Evolutionary conservation across 257 asterid species (phyloP), one percentile per base, ranked within the genome.

Genomic region (Plectranthus barbatus): DNA sequence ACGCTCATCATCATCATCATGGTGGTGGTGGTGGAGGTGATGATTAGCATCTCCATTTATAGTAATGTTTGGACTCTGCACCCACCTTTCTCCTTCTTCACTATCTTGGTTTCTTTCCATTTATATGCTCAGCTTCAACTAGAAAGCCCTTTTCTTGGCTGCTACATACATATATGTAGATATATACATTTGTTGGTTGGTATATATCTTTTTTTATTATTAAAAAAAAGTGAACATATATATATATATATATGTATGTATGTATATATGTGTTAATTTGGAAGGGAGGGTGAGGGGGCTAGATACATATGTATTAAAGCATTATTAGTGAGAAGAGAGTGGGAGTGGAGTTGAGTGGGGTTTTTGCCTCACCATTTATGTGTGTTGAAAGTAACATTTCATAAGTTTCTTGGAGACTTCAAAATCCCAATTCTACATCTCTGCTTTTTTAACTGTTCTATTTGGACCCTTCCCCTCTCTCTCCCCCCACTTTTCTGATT

Each of bases 321-420:
- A 71, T 76, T 70, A 41, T 3, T 13, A 52, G 74, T 62, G 69
- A 31, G 31, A 0, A 4, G 36, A 47, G 72, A 62, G 54, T 58
- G 70, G 48, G 67, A 56, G 69, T 62, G 51, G 56, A 10, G 66
- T 64, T 66, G n/a, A n/a, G n/a, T n/a, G n/a, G n/a, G 58, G 63
- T 56, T 63, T 74, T 63, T 74, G 79, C 79, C 64, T 68, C 79
- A 34, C 71, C 62, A 62, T 49, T 63, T 39, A 4, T 64, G 46
- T n/a, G n/a, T 52, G 33, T 55, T 71, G 74, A 76, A 51, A 76
- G 72, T 18, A 23, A 76, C 81, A 51, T 51, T 14, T 72, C 77
- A 71, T 33, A 29, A 34, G 15, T 55, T 65, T 48, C 59, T 66
- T 66, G 74, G 60, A 66, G 73, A 70, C 37, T 20, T 31, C 14